These are phyloP conservation scores for Aleurites moluccanus DNA, from an alignment of 441 rosid species.

Conservation along the genomic window DNA sequence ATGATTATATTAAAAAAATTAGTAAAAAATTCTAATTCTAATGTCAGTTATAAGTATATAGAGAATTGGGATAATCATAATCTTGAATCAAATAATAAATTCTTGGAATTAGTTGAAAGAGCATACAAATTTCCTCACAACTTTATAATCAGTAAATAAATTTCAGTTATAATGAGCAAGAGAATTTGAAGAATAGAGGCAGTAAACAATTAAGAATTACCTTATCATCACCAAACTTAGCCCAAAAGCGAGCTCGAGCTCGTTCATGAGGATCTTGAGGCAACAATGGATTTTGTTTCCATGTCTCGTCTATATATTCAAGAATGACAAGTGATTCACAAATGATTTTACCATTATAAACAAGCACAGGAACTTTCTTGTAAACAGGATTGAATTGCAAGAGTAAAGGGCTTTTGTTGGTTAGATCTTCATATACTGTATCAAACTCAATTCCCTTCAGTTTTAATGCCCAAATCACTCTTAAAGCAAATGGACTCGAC, in stretches of 20 bases:
- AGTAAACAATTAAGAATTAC: background rate
- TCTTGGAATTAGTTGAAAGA: too few species aligned
- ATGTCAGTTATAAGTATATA: too few species aligned
- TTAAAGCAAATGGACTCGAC: slow-evolving; percentile 21
- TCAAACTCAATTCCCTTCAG: slow-evolving; percentile 26
- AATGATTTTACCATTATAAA: slow-evolving; percentile 16
- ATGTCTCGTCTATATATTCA: slow-evolving; percentile 23
- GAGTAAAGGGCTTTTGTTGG: slow-evolving; percentile 11
- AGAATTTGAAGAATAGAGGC: too few species aligned
- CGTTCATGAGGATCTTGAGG: slow-evolving; percentile 23
- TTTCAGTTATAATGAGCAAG: too few species aligned
- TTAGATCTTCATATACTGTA: slow-evolving; percentile 19
- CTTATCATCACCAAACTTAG: slow-evolving; percentile 30
- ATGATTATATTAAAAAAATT: too few species aligned
- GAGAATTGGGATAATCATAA: too few species aligned
- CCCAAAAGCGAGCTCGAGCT: slow-evolving; percentile 19
- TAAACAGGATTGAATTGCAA: slow-evolving; percentile 15
- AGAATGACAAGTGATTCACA: slow-evolving; percentile 21
- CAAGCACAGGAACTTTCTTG: slow-evolving; percentile 21
- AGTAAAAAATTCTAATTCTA: too few species aligned
- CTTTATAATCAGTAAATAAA: too few species aligned
- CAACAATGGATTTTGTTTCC: slow-evolving; percentile 23
- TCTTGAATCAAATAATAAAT: too few species aligned
- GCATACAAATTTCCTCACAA: too few species aligned
- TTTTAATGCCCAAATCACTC: slow-evolving; percentile 25